phyloP scores from a whole-genome alignment of 2,329 filamentous ascomycete genomes.

The Hortaea werneckii region DNA sequence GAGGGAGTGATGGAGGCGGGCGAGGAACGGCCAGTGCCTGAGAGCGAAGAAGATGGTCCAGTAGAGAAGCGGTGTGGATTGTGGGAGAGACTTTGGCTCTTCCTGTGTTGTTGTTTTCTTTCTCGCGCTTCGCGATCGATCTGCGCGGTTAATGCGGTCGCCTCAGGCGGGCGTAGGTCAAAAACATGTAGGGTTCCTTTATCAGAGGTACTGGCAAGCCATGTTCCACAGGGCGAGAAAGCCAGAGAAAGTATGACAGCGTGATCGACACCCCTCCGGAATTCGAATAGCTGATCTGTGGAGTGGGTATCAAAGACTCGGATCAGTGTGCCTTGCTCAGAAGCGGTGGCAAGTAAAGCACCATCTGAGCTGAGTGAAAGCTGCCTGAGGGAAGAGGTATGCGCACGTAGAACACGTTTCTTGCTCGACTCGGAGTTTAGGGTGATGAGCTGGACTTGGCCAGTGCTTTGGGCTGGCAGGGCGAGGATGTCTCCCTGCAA shows the following conservation, averaged over 20 bases:
- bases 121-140: neutral
- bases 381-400: constrained; percentile 67
- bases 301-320: constrained; percentile 74
- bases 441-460: constrained; percentile 83
- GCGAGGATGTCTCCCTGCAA: constrained; percentile 63
- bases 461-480: constrained; percentile 77
- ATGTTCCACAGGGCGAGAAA: constrained; percentile 70
- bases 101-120: constrained; percentile 10
- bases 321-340: constrained; percentile 83
- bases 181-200: constrained; percentile 95
- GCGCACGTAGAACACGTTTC: constrained; percentile 88
- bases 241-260: constrained; percentile 79
- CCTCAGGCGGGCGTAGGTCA: constrained; percentile 55
- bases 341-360: constrained; percentile 76
- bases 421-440: constrained; percentile 54
- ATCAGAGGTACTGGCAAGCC: constrained; percentile 88
- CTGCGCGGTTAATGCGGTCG: constrained; percentile 1
- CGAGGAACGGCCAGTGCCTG: constrained; percentile 14
- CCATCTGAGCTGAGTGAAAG: constrained; percentile 72
- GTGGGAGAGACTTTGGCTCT: constrained; percentile 7
- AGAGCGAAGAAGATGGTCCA: constrained; percentile 10
- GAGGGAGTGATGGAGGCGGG: constrained; percentile 10
- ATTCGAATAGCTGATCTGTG: constrained; percentile 70
- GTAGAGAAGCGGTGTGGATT: constrained; percentile 11
- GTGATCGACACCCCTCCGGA: constrained; percentile 79